Percentiles rank a stretch among this genome's conserved stretches.
Evolutionary conservation across 176 grass and related monocot species (phyloP).

Genomic region (Aegilops speltoides): DNA sequence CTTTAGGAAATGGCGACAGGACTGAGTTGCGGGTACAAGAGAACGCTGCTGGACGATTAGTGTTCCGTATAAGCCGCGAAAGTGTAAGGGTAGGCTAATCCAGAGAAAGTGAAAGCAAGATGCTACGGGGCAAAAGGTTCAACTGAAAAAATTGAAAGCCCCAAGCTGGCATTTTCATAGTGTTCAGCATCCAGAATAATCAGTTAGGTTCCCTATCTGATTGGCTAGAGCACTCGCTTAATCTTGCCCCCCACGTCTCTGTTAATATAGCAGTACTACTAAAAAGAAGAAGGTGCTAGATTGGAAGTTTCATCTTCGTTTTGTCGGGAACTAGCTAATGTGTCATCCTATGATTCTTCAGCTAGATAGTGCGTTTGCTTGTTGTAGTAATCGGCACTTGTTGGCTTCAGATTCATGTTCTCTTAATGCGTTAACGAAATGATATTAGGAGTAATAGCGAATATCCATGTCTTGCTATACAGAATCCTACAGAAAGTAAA

Average conservation of each 20-base stretch:
- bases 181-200: not conserved
- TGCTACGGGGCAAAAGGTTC: slow-evolving; percentile 35
- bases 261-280: not conserved
- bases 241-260: not conserved
- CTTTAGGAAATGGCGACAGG: too few species aligned
- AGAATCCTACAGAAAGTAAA: too few species aligned
- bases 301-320: not conserved
- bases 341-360: not conserved
- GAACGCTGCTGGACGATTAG: not conserved
- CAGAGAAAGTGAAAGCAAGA: slow-evolving; percentile 34
- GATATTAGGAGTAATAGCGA: too few species aligned
- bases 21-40: not conserved
- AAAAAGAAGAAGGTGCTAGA: not conserved
- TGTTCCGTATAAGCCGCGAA: slow-evolving; percentile 42
- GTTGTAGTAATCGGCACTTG: not conserved
- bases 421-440: not conserved
- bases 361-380: not conserved
- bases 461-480: too few species aligned
- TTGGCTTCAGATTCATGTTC: not conserved
- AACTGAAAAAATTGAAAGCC: not conserved
- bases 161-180: slow-evolving; percentile 18
- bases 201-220: slow-evolving; percentile 25
- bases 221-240: slow-evolving; percentile 37
- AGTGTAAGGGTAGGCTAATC: slow-evolving; percentile 11
- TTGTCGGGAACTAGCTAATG: not conserved